Evolutionary conservation across 169 alveolate species (phyloP).

Genomic region (Plasmodium knowlesi): DNA sequence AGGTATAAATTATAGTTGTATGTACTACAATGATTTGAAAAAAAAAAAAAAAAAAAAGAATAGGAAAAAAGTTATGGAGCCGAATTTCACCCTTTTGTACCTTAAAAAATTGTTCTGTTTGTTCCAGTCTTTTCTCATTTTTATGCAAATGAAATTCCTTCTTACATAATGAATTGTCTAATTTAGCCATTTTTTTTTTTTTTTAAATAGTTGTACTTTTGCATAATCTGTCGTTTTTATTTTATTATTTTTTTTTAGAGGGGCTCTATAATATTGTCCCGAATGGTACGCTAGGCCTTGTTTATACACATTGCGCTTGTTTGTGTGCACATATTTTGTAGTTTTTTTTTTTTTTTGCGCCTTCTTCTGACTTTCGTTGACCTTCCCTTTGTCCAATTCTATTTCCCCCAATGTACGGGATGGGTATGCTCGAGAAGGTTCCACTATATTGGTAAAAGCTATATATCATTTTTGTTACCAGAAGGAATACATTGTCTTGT

Average conservation of each 20-base stretch:
- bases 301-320: background rate
- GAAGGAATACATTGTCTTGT: background rate
- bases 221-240: background rate
- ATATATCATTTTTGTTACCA: slow-evolving; percentile 18
- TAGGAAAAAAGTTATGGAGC: background rate
- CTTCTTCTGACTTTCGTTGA: background rate
- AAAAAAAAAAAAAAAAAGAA: no score
- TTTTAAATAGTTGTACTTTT: background rate
- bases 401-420: background rate
- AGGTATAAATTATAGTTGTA: background rate
- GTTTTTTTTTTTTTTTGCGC: background rate
- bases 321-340: background rate
- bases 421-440: background rate
- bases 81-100: background rate
- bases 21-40: background rate
- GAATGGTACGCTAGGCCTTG: background rate
- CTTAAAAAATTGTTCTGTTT: background rate
- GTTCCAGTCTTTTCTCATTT: background rate
- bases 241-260: background rate
- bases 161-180: background rate
- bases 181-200: background rate
- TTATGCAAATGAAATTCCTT: background rate
- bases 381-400: background rate
- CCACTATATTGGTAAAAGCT: slow-evolving; percentile 41
- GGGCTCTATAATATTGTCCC: background rate